Evolutionary conservation across 371 early-diverging fungal genomes (phyloP).

Genomic region (Mortierella sp.): DNA sequence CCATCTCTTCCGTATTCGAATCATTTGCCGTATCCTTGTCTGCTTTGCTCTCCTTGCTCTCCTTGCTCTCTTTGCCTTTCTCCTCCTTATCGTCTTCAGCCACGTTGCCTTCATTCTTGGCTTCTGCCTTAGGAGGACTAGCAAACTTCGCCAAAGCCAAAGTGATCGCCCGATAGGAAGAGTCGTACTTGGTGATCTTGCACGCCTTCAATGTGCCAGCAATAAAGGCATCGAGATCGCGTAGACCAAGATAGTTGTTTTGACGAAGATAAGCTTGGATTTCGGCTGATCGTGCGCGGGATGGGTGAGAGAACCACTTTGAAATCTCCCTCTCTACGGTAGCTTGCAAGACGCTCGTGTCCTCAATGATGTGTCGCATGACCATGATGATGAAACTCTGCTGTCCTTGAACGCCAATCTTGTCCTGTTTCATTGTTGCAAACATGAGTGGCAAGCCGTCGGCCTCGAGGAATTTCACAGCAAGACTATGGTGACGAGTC

Average conservation of each 20-base stretch:
- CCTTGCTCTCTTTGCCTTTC: conserved; percentile 28
- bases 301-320: conserved; percentile 75
- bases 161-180: conserved; percentile 63
- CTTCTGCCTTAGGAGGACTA: conserved; percentile 3
- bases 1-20: conserved; percentile 45
- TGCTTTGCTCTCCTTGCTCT: background rate
- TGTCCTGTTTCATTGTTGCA: conserved; percentile 56
- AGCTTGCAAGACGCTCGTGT: conserved; percentile 65
- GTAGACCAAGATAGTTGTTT: conserved; percentile 77
- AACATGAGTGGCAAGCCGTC: conserved; percentile 76
- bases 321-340: conserved; percentile 82
- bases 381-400: conserved; percentile 82
- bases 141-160: conserved; percentile 55
- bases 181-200: conserved; percentile 71
- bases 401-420: conserved; percentile 75
- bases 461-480: conserved; percentile 72
- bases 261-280: conserved; percentile 75
- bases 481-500: conserved; percentile 75
- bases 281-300: conserved; percentile 75
- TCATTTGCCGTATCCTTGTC: conserved; percentile 4
- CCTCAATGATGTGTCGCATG: conserved; percentile 90
- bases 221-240: conserved; percentile 79
- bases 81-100: conserved; percentile 11
- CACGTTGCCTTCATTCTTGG: conserved; percentile 73
- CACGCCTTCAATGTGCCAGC: conserved; percentile 72